Conservation (phyloP, 148 eudicot genomes). For the Bassia scoparia region DNA sequence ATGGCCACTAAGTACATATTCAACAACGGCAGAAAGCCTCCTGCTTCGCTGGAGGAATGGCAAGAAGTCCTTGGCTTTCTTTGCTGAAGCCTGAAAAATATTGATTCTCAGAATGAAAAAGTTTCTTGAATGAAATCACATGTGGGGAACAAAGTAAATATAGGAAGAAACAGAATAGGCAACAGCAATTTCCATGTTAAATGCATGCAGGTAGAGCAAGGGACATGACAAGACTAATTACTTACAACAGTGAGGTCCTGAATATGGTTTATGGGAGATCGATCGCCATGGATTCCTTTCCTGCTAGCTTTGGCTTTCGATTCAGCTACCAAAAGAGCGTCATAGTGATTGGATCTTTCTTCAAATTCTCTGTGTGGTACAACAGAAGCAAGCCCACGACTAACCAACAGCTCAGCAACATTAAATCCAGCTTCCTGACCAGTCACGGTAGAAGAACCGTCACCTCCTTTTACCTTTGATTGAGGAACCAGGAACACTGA, state of each 20-base stretch:
- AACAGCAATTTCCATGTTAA: not conserved
- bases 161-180: not conserved
- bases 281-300: constrained; percentile 67
- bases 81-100: constrained; percentile 57
- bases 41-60: constrained; percentile 70
- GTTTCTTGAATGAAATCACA: not conserved
- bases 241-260: constrained; percentile 80
- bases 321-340: constrained; percentile 84
- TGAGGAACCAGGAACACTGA: constrained; percentile 71
- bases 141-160: not conserved
- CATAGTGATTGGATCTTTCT: constrained; percentile 80
- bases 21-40: constrained; percentile 82
- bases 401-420: constrained; percentile 79
- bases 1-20: constrained; percentile 91
- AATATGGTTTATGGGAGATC: constrained; percentile 54
- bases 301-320: constrained; percentile 64
- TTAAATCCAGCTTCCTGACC: constrained; percentile 59
- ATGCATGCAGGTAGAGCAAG: not conserved
- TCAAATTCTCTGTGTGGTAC: constrained; percentile 81
- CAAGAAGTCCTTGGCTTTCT: constrained; percentile 83
- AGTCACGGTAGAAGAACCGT: constrained; percentile 40
- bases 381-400: constrained; percentile 77
- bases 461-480: constrained; percentile 54
- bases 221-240: constrained; percentile 1
- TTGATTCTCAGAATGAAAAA: not conserved